These are phyloP conservation scores for Hypsizygus marmoreus DNA, from an alignment of 768 basidiomycete genomes.

Conservation along the genomic window DNA sequence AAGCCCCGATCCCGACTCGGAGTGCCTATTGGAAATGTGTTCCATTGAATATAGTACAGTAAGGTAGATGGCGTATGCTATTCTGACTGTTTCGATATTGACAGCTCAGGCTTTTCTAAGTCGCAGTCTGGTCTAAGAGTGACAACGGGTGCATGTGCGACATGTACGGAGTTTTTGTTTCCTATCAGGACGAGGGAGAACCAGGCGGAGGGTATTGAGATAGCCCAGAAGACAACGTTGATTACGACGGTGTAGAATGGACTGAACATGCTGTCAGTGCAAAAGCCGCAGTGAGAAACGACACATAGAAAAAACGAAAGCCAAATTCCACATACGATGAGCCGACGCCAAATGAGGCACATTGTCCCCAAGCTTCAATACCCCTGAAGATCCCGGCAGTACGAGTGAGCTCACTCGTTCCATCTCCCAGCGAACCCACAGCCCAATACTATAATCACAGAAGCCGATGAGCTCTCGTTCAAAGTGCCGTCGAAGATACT, in stretches of 20 bases:
- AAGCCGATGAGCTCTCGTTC: neutral
- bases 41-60: too few relatives aligned
- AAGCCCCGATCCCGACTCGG: too few relatives aligned
- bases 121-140: too few relatives aligned
- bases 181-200: constrained; percentile 11
- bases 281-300: neutral
- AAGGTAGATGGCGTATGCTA: too few relatives aligned
- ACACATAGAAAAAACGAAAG: neutral
- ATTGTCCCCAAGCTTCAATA: constrained; percentile 20
- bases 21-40: too few relatives aligned
- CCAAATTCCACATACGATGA: constrained; percentile 21
- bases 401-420: constrained; percentile 19
- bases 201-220: constrained; percentile 16
- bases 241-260: constrained; percentile 15
- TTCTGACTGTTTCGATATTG: too few relatives aligned
- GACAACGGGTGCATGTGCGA: neutral
- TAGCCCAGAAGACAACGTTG: constrained; percentile 13
- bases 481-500: neutral
- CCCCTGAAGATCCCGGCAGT: constrained; percentile 18
- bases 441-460: constrained; percentile 17
- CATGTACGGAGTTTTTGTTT: constrained; percentile 2
- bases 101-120: too few relatives aligned
- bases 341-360: constrained; percentile 18
- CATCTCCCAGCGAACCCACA: constrained; percentile 18
- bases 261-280: constrained; percentile 12